phyloP scores from a whole-genome alignment of 2,329 filamentous ascomycete species.

The Aspergillus fumigatiaffinis region DNA sequence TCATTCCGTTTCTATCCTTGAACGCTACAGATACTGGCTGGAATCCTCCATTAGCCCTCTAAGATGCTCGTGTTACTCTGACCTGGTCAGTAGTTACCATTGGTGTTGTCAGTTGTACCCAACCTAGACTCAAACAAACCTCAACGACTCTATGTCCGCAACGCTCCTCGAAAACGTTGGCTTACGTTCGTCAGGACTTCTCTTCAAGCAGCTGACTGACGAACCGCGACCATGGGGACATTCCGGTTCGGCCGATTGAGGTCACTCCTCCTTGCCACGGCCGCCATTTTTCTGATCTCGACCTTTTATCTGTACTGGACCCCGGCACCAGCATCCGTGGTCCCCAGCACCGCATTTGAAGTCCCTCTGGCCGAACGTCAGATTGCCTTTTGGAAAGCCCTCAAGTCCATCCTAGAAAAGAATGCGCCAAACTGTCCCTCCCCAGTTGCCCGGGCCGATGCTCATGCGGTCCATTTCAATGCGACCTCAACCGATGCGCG shows the following conservation, averaged over 20 bases:
- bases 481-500: conserved; percentile 25
- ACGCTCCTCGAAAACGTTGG: neutral
- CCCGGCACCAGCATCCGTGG: conserved; percentile 28
- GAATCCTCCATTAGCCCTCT: neutral
- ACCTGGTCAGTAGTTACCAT: neutral
- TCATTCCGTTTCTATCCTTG: neutral
- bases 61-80: neutral
- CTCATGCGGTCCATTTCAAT: conserved; percentile 25
- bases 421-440: conserved; percentile 29
- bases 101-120: too few relatives aligned
- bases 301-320: conserved; percentile 37
- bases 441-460: conserved; percentile 23
- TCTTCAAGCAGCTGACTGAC: neutral
- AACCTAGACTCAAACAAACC: too few relatives aligned
- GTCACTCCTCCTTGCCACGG: conserved; percentile 26
- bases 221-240: conserved; percentile 18
- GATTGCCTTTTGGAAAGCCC: conserved; percentile 35
- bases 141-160: neutral
- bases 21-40: neutral
- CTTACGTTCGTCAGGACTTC: neutral
- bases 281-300: conserved; percentile 28
- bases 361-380: conserved; percentile 33
- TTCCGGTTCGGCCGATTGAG: conserved; percentile 27
- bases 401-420: conserved; percentile 32
- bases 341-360: conserved; percentile 32